These are phyloP conservation scores for Solanum pinnatisectum DNA, from an alignment of 257 asterid species.

Conservation along the genomic window DNA sequence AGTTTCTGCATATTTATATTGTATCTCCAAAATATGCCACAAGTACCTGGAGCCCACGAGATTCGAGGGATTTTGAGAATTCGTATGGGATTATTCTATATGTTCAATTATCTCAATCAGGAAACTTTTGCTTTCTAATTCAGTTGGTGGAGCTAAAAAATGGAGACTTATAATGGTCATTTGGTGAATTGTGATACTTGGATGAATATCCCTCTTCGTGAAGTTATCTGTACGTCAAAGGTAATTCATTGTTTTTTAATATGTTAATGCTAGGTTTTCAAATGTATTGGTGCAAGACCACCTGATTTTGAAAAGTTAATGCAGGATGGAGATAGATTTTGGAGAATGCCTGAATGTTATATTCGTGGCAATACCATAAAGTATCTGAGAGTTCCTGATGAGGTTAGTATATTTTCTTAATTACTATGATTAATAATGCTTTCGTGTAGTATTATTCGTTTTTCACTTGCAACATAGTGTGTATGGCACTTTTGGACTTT, in stretches of 20 bases:
- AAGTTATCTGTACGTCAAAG: conserved; percentile 98
- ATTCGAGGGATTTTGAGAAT: not conserved
- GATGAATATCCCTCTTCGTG: conserved; percentile 99
- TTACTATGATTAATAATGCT: not conserved
- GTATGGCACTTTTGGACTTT: not conserved
- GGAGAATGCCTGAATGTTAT: conserved; percentile 98
- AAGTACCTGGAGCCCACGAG: not conserved
- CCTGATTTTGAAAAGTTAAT: not conserved
- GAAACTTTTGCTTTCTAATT: not conserved
- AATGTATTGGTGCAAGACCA: not conserved
- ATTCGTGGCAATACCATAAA: conserved; percentile 46
- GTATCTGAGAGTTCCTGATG: conserved; percentile 93
- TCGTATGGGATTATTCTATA: not conserved
- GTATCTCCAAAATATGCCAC: not conserved
- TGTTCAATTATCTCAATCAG: not conserved
- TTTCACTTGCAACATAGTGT: not conserved
- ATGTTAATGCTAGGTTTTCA: not conserved
- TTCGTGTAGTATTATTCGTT: not conserved
- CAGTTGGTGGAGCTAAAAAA: conserved; percentile 94
- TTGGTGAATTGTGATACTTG: conserved; percentile 94
- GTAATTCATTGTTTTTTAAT: conserved; percentile 12
- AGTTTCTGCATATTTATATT: not conserved
- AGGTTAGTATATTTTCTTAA: conserved; percentile 35
- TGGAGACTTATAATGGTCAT: conserved; percentile 93
- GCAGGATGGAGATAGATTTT: conserved; percentile 97